These are phyloP conservation scores for Nitzschia palea DNA, from an alignment of 108 stramenopile genomes.

Conservation along the genomic window DNA sequence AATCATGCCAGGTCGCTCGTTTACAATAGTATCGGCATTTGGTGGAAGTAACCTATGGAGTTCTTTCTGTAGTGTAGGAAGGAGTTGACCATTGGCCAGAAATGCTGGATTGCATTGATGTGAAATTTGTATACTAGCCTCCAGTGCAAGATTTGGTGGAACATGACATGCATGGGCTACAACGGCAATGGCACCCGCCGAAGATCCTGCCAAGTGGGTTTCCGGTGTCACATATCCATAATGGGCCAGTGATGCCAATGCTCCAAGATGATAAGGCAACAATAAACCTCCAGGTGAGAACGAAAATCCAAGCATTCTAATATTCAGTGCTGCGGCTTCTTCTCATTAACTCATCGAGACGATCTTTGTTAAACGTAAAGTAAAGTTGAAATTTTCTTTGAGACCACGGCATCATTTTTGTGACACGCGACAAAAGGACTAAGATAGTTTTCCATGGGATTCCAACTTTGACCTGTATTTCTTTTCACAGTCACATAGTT, in stretches of 20 bases:
- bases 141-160: conserved; percentile 17
- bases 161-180: conserved; percentile 47
- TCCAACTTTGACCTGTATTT: too few species aligned
- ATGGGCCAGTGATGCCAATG: conserved; percentile 41
- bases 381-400: too few species aligned
- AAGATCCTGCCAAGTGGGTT: conserved; percentile 59
- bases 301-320: conserved; percentile 36
- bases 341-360: too few species aligned
- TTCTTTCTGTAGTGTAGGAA: conserved; percentile 48
- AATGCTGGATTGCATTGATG: conserved; percentile 14
- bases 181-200: conserved; percentile 77
- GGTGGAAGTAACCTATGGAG: conserved; percentile 39
- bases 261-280: conserved; percentile 78
- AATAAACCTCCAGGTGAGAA: conserved; percentile 72
- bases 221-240: conserved; percentile 36
- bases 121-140: conserved; percentile 38
- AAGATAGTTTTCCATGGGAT: too few species aligned
- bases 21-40: conserved; percentile 39
- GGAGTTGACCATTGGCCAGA: conserved; percentile 46
- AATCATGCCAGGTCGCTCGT: conserved; percentile 3
- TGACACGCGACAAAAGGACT: too few species aligned
- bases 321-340: too few species aligned
- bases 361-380: too few species aligned
- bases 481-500: too few species aligned
- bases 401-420: too few species aligned